Conservation (phyloP, 768 basidiomycete genomes). For the Pleurotus salmoneostramineus region DNA sequence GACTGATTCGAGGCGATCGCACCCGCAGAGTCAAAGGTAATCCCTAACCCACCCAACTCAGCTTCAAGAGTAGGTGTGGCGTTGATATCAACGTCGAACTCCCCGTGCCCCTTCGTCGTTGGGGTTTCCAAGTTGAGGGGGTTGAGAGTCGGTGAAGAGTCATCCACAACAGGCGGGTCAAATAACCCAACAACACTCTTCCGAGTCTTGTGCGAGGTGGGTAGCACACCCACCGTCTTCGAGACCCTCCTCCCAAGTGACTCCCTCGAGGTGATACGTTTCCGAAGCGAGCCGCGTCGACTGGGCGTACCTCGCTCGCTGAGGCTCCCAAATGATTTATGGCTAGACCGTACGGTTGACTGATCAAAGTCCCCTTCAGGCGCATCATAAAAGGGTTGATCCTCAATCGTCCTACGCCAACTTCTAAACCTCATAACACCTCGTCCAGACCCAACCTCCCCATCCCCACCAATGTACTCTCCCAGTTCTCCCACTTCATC, state of each 20-base stretch:
- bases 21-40: slow-evolving; percentile 13
- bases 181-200: slow-evolving; percentile 66
- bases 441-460: background rate
- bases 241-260: slow-evolving; percentile 4
- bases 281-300: background rate
- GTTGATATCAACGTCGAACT: too few relatives aligned
- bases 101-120: too few relatives aligned
- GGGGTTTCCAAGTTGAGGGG: slow-evolving; percentile 20
- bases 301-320: slow-evolving; percentile 4
- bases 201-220: slow-evolving; percentile 22
- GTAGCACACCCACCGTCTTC: background rate
- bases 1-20: slow-evolving; percentile 37
- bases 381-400: slow-evolving; percentile 12
- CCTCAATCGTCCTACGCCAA: slow-evolving; percentile 37
- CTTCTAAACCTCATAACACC: slow-evolving; percentile 47
- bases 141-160: slow-evolving; percentile 31
- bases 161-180: slow-evolving; percentile 25
- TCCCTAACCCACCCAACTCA: background rate
- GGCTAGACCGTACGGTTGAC: slow-evolving; percentile 10
- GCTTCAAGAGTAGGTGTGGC: background rate
- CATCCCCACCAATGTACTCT: slow-evolving; percentile 15
- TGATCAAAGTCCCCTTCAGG: background rate
- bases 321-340: background rate
- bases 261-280: slow-evolving; percentile 1
- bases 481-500: slow-evolving; percentile 25